A percentile compares a stretch with the other conserved stretches of the same genome.
Conservation (phyloP, 495 filamentous ascomycete species). For the Mytilinidion resinicola region DNA sequence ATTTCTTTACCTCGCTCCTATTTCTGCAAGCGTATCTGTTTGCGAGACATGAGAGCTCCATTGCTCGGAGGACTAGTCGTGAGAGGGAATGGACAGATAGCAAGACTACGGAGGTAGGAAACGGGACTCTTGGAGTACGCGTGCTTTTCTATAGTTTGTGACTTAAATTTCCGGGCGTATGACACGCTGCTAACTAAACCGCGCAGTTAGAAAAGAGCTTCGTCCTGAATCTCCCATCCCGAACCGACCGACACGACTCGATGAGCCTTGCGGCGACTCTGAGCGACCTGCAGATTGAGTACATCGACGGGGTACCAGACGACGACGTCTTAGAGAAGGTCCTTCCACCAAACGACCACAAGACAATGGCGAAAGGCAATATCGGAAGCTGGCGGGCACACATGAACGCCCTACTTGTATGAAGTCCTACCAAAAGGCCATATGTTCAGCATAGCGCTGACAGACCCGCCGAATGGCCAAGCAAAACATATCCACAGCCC, state of each 20-base stretch:
- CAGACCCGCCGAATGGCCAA: constrained; percentile 4
- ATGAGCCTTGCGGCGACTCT: constrained; percentile 14
- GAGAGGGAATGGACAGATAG: neutral
- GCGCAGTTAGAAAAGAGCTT: constrained; percentile 26
- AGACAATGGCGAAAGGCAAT: constrained; percentile 3
- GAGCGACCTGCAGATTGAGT: constrained; percentile 13
- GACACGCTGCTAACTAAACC: neutral
- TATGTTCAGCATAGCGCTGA: neutral
- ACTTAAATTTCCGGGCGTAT: neutral
- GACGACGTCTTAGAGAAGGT: constrained; percentile 15
- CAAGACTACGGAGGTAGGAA: neutral
- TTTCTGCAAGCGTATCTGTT: neutral
- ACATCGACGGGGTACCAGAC: constrained; percentile 15
- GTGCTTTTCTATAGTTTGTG: neutral
- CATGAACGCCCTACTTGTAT: constrained; percentile 18
- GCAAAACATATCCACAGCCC: constrained; percentile 17
- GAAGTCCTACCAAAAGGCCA: neutral
- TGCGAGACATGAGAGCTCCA: neutral
- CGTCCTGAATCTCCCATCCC: constrained; percentile 18
- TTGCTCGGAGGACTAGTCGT: neutral
- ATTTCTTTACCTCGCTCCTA: neutral
- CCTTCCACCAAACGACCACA: constrained; percentile 19
- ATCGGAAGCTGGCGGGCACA: constrained; percentile 26
- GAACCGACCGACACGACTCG: constrained; percentile 21
- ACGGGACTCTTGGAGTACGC: neutral